Base-by-base conservation (phyloP, 164 flowering plant genomes). In the Saururus chinensis region DNA sequence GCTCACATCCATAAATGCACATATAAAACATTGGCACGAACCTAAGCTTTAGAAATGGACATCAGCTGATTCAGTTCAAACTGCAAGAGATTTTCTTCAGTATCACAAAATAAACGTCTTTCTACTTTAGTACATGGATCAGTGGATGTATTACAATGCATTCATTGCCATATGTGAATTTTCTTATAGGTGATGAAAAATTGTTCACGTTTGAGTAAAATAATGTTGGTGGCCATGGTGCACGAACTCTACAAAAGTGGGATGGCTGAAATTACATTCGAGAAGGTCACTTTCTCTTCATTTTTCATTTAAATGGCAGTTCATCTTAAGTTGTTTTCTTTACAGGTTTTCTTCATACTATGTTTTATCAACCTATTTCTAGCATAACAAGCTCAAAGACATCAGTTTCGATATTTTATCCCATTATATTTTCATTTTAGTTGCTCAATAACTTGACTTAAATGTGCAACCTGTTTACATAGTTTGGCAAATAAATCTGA, bases 201-300 rank as follows among this genome's bases (percentile, higher is more conserved):
- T 60, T 71, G 80, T 67, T 84, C 95, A 26, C 88, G 75, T 71
- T 72, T 88, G 59, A 71, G 97, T 60, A 90, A 93, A 72, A 88
- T 93, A 40, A 82, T 93, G 70, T 75, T 93, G 73, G 82, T 85
- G 59, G 95, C 96, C 52, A 77, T 93, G 97, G 97, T 90, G 60
- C 82, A 85, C 66, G 97, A 93, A 71, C 91, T 86, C 24, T 81
- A 93, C 62, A 87, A 82, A 73, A 88, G 95, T 59, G 99, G 97
- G 70, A 84, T 87, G 89, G 82, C 80, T 35, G 96, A 90, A 71
- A 87, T 90, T 37, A 87, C 89, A 57, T 93, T 93, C 79, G 97
- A 88, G 64, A 84, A 85, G 96, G 98, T 90, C 51, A 72, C 11
- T 53, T 24, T 60, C 63, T 49, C 19, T 53, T 48, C 51, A 22